Conservation (phyloP, 2,329 filamentous ascomycete species). For the Botrytis deweyae region DNA sequence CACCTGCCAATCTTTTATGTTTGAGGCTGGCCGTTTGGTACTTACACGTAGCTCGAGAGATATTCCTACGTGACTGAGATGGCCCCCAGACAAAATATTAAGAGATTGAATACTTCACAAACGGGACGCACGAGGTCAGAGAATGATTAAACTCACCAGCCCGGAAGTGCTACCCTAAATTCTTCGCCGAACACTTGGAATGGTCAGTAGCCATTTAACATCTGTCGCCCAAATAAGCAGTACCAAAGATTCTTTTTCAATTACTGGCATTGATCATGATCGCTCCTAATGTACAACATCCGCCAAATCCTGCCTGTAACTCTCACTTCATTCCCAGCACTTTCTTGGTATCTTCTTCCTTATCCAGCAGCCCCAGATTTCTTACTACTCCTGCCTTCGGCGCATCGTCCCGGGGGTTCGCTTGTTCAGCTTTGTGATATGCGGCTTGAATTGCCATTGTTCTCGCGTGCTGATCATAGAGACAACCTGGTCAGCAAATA, state of each 20-base stretch:
- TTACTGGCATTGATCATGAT: constrained; percentile 16
- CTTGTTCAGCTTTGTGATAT: constrained; percentile 75
- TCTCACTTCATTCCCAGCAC: constrained; percentile 43
- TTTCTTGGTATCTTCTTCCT: constrained; percentile 75
- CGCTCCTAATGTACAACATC: constrained; percentile 37
- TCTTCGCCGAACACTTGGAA: too few species aligned
- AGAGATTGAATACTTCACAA: background rate
- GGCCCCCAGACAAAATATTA: background rate
- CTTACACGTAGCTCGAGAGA: background rate
- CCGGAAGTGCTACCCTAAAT: background rate
- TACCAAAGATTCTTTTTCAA: background rate
- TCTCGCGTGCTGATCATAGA: constrained; percentile 61
- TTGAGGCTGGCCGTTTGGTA: background rate
- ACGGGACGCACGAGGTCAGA: background rate
- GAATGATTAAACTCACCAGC: background rate
- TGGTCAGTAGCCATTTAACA: background rate
- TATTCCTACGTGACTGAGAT: background rate
- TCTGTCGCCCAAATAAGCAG: background rate
- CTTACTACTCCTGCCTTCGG: constrained; percentile 85
- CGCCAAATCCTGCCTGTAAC: constrained; percentile 13
- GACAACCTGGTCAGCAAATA: background rate
- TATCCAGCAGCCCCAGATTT: constrained; percentile 78
- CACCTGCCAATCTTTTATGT: background rate
- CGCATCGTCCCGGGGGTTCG: constrained; percentile 74
- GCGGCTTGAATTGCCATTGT: constrained; percentile 76